Base-by-base conservation (phyloP, 2,329 filamentous ascomycete genomes). In the Leptographium flavum region DNA sequence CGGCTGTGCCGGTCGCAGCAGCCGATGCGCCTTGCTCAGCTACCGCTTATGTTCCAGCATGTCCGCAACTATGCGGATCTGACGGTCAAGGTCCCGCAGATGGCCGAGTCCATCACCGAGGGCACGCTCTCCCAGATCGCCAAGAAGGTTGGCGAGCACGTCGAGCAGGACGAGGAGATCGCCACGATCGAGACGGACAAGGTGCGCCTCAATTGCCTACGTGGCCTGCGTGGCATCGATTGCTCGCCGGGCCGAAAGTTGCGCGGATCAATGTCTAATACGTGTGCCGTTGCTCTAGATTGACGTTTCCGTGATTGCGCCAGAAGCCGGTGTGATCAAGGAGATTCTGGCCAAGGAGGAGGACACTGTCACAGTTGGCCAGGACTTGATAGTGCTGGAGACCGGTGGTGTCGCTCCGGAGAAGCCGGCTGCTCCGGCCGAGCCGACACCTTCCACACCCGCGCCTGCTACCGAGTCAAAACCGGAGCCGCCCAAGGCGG, bases 111-210 rank as follows among this genome's bases (percentile, higher is more conserved):
- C 42, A 96, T 98, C 63, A 93, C 87, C 38, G 92, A 98, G 66
- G 92, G 92, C 50, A 98, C 92, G 21, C 64, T 98, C 58, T 95
- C 94, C 69, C 87, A 94, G 61, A 96, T 88, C 71, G 83, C 78
- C 58, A 96, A 96, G 63, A 63, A 90, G 67, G 71, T 95, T 56
- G 92, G 92, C 58, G 92, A 98, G 62, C 88, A 79, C 56, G 88
- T 98, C 43, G 87, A 94, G 69, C 81, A 82, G 57, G 92, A 98
- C 60, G 92, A 96, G 67, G 92, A 98, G 64, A 90, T 98, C 63
- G 92, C 92, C 28, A 95, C 90, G 42, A 98, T 98, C 59, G 92
- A 98, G 68, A 98, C 92, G 14, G 92, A 98, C 74, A 98, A 98
- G 80, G 86, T 87, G 68, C 51, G 62, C 46, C 21, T 4, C 14